A percentile compares a stretch with the other conserved stretches of the same genome.
phyloP scores from a whole-genome alignment of 306 rosid species.

The Vachellia pachyceras region DNA sequence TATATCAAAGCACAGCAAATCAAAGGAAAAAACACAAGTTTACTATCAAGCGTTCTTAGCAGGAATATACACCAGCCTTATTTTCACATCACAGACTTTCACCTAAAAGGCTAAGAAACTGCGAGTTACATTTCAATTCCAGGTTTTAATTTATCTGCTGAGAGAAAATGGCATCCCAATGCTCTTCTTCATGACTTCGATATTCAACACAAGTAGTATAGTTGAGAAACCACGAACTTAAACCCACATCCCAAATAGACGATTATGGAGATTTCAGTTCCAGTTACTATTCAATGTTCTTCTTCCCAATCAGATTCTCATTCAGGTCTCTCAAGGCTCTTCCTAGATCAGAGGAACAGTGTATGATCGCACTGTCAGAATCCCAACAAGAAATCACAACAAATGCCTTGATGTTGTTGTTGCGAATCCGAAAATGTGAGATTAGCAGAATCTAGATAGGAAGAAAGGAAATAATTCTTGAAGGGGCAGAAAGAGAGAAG shows the following conservation, averaged over 20 bases:
- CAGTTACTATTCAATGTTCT: background rate
- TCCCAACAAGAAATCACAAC: background rate
- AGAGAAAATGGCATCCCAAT: background rate
- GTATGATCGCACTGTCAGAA: background rate
- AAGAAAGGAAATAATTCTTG: background rate
- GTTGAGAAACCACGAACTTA: background rate
- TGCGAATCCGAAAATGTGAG: background rate
- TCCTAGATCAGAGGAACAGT: background rate
- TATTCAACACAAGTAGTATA: background rate
- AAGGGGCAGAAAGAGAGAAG: background rate
- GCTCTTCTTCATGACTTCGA: background rate
- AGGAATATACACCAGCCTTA: background rate
- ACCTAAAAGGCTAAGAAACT: background rate
- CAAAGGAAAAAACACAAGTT: background rate
- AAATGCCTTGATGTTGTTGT: background rate
- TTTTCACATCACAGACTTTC: background rate
- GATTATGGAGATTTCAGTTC: background rate
- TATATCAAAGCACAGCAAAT: background rate
- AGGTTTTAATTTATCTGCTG: background rate
- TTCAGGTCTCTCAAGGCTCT: conserved; percentile 4
- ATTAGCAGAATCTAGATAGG: background rate
- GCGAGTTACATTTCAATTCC: background rate
- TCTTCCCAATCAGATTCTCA: background rate
- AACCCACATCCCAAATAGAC: background rate
- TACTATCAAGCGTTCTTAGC: background rate